These are phyloP conservation scores for Tetramitus jugosus DNA, from an alignment of 208 protist genomes.

Conservation along the genomic window DNA sequence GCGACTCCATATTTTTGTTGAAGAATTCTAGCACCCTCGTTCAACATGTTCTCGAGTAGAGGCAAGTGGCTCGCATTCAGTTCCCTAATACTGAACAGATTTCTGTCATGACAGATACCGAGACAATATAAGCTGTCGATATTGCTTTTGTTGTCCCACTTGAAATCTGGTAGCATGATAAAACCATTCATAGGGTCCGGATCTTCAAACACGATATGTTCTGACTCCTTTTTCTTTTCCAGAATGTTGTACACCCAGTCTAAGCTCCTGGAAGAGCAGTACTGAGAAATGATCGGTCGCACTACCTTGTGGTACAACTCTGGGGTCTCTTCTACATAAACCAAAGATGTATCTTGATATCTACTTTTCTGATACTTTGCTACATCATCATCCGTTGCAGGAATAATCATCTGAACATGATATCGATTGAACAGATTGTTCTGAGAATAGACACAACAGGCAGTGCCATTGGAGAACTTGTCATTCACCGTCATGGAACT, in stretches of 20 bases:
- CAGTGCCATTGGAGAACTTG: no score
- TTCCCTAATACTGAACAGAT: background rate
- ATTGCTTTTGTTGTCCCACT: background rate
- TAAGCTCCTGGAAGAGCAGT: background rate
- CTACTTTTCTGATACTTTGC: background rate
- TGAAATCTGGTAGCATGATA: background rate
- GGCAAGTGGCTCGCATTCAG: slow-evolving; percentile 8
- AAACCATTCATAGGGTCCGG: background rate
- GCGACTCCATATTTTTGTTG: slow-evolving; percentile 24
- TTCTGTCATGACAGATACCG: background rate
- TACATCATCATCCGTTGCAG: background rate
- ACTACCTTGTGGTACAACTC: background rate
- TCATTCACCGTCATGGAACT: no score
- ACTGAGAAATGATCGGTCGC: background rate
- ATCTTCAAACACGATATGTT: background rate
- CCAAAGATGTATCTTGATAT: background rate
- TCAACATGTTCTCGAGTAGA: slow-evolving; percentile 26
- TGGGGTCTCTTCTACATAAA: background rate
- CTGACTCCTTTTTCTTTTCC: background rate
- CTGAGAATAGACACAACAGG: no score
- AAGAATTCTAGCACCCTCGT: background rate
- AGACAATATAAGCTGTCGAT: background rate
- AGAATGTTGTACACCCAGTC: background rate
- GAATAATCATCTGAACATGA: background rate
- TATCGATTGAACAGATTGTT: no score